Evolutionary conservation across 805 yeast species (phyloP).

Genomic region (Starmera dryadoides): DNA sequence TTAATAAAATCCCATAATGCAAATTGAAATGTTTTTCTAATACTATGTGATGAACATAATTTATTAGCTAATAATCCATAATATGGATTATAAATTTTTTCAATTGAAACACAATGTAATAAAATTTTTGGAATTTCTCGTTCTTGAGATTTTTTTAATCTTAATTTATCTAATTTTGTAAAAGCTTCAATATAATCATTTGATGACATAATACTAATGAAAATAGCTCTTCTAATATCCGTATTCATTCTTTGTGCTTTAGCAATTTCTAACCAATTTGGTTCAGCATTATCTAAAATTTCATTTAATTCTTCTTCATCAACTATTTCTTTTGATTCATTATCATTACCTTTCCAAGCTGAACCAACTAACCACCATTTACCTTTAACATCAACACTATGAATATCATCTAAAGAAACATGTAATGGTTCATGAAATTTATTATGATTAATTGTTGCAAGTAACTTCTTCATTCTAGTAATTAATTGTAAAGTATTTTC

Average conservation of each 20-base stretch:
- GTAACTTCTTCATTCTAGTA: conserved; percentile 53
- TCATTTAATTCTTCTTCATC: conserved; percentile 13
- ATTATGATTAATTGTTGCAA: conserved; percentile 43
- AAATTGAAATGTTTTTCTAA: conserved; percentile 83
- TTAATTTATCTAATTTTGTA: conserved; percentile 71
- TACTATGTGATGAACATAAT: conserved; percentile 64
- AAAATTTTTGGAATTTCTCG: conserved; percentile 82
- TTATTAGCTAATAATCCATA: conserved; percentile 76
- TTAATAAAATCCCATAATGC: conserved; percentile 80
- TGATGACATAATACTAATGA: conserved; percentile 92
- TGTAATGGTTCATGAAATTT: conserved; percentile 68
- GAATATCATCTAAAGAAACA: conserved; percentile 78
- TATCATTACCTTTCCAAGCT: conserved; percentile 79
- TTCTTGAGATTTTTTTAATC: conserved; percentile 71
- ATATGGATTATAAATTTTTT: conserved; percentile 81
- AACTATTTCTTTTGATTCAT: conserved; percentile 12
- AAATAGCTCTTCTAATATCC: conserved; percentile 88
- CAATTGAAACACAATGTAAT: conserved; percentile 80
- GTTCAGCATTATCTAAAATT: conserved; percentile 27
- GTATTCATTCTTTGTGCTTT: conserved; percentile 89
- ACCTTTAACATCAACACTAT: conserved; percentile 69
- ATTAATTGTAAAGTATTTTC: conserved; percentile 47
- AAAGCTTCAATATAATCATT: conserved; percentile 86
- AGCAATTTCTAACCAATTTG: conserved; percentile 88
- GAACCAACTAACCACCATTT: conserved; percentile 99